Percentiles rank a stretch among this genome's conserved stretches.
phyloP scores from a whole-genome alignment of 73 alveolate species.

The Diophrys appendiculata region DNA sequence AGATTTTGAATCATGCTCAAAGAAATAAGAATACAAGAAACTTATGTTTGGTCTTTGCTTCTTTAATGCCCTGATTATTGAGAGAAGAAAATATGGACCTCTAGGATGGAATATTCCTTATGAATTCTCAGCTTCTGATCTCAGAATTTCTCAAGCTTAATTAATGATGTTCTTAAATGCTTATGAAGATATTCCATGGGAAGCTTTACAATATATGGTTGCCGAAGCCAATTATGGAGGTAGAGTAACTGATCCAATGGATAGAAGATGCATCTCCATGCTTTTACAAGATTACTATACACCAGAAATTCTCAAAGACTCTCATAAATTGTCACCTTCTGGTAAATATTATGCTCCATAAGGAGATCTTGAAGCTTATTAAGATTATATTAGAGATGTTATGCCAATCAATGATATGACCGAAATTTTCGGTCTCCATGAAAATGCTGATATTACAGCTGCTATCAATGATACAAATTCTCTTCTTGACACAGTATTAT shows the following conservation, averaged over 20 bases:
- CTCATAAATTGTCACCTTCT: conserved; percentile 79
- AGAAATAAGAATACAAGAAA: conserved; percentile 87
- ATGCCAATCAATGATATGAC: conserved; percentile 92
- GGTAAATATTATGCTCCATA: conserved; percentile 91
- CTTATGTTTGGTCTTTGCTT: conserved; percentile 95
- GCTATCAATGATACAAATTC: conserved; percentile 96
- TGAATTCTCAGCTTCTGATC: conserved; percentile 95
- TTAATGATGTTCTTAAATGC: conserved; percentile 78
- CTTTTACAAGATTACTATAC: conserved; percentile 93
- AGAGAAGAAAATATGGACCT: conserved; percentile 99
- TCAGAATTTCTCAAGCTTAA: conserved; percentile 85
- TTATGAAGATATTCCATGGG: conserved; percentile 97
- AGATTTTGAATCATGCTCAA: conserved; percentile 87
- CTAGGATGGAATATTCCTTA: conserved; percentile 99
- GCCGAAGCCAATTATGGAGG: conserved; percentile 99
- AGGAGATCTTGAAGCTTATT: conserved; percentile 77
- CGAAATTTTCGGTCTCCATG: conserved; percentile 99
- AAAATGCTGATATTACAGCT: conserved; percentile 98
- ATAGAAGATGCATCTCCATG: conserved; percentile 90
- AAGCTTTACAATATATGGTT: conserved; percentile 99
- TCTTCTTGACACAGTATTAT: conserved; percentile 82
- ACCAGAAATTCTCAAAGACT: conserved; percentile 91
- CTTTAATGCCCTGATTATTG: conserved; percentile 98
- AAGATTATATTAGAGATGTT: conserved; percentile 82
- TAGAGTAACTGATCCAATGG: conserved; percentile 99